phyloP scores from a whole-genome alignment of 352 stramenopile genomes.

The Globisporangium canariense region DNA sequence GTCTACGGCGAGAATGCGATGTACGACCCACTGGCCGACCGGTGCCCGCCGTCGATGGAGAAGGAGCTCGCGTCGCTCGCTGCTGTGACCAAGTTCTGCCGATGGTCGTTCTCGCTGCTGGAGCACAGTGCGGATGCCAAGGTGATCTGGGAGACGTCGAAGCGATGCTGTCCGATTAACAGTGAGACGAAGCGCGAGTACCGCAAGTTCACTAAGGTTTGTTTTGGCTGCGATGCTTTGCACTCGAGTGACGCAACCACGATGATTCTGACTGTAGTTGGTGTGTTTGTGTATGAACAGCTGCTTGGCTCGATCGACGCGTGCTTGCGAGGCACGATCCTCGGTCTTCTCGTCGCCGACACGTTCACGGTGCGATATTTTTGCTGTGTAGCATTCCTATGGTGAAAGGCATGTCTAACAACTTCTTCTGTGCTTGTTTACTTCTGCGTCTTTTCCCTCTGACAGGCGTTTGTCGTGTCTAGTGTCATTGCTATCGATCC shows the following conservation, averaged over 20 bases:
- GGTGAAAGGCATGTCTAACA: not conserved
- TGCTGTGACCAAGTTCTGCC: slow-evolving; percentile 80
- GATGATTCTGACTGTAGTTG: not conserved
- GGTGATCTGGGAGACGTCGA: slow-evolving; percentile 86
- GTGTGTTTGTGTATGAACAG: slow-evolving; percentile 22
- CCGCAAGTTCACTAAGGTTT: slow-evolving; percentile 84
- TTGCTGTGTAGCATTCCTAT: not conserved
- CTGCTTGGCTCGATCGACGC: slow-evolving; percentile 81
- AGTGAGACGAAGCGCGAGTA: slow-evolving; percentile 85
- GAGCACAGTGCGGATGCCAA: slow-evolving; percentile 84
- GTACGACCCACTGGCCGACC: slow-evolving; percentile 59
- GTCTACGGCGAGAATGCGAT: slow-evolving; percentile 11
- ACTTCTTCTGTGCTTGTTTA: not conserved
- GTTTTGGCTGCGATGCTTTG: not conserved
- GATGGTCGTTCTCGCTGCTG: slow-evolving; percentile 85
- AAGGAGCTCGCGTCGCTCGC: slow-evolving; percentile 79
- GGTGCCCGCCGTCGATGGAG: slow-evolving; percentile 62
- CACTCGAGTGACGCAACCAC: not conserved
- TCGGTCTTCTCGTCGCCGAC: slow-evolving; percentile 80
- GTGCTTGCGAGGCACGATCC: slow-evolving; percentile 76
- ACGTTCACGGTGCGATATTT: slow-evolving; percentile 57
- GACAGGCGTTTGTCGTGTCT: slow-evolving; percentile 78
- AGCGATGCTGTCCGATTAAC: slow-evolving; percentile 82
- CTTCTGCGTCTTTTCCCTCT: slow-evolving; percentile 8
- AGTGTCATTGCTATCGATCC: slow-evolving; percentile 70